These are phyloP conservation scores for Collariella sp. DNA, from an alignment of 495 filamentous ascomycete species.

Conservation along the genomic window DNA sequence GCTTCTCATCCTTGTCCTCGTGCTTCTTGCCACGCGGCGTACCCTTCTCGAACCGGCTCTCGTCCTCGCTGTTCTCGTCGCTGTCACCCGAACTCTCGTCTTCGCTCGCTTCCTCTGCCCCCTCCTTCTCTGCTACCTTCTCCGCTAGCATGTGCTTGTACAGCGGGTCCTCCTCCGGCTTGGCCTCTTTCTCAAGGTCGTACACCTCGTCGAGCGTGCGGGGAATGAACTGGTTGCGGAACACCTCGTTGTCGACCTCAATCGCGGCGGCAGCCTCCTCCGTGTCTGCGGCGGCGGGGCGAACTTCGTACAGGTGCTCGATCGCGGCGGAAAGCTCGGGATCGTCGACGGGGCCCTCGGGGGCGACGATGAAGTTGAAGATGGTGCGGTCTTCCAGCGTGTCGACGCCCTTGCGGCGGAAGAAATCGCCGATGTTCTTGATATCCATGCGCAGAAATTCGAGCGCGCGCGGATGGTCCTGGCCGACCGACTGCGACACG, in stretches of 20 bases:
- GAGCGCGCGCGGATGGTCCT: slow-evolving; percentile 82
- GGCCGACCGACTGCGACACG: slow-evolving; percentile 93
- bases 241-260: slow-evolving; percentile 82
- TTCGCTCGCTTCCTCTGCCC: slow-evolving; percentile 22
- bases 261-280: slow-evolving; percentile 39
- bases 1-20: slow-evolving; percentile 84
- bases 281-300: slow-evolving; percentile 26
- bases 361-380: slow-evolving; percentile 69
- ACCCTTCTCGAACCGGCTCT: slow-evolving; percentile 51
- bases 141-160: slow-evolving; percentile 75
- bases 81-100: slow-evolving; percentile 37
- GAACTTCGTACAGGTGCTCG: slow-evolving; percentile 39
- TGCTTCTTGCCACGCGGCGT: slow-evolving; percentile 78
- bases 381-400: slow-evolving; percentile 61
- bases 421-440: slow-evolving; percentile 91
- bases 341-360: slow-evolving; percentile 43
- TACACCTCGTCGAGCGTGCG: slow-evolving; percentile 92
- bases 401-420: slow-evolving; percentile 73
- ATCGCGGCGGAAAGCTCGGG: slow-evolving; percentile 37
- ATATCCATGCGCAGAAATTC: slow-evolving; percentile 97
- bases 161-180: slow-evolving; percentile 62
- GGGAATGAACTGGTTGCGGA: slow-evolving; percentile 90
- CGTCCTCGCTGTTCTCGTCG: slow-evolving; percentile 26
- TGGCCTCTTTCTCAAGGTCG: slow-evolving; percentile 84
- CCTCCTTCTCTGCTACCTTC: slow-evolving; percentile 45